Conservation (phyloP, 805 yeast genomes). For the Ogataea naganishii region DNA sequence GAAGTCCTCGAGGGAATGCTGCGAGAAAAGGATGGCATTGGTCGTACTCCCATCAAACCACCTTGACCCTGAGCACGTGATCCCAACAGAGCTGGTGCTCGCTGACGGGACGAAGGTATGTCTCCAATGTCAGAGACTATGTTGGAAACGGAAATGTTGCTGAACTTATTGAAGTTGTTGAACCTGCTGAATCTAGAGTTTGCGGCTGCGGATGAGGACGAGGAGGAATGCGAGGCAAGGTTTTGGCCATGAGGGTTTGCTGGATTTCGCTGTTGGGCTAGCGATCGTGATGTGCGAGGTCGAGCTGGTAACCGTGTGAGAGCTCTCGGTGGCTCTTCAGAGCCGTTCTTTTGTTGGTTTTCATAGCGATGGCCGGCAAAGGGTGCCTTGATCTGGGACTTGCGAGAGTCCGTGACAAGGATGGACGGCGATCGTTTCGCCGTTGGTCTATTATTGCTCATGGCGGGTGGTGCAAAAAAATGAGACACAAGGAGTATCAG, state of each 20-base stretch:
- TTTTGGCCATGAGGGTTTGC: constrained; percentile 6
- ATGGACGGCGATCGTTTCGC: constrained; percentile 91
- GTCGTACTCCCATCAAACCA: constrained; percentile 5
- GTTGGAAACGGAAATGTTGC: constrained; percentile 75
- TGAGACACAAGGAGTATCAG: too few relatives aligned
- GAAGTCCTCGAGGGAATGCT: constrained; percentile 69
- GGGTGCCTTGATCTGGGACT: constrained; percentile 52
- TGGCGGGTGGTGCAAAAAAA: too few relatives aligned
- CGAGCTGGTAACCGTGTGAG: too few relatives aligned
- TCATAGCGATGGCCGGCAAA: constrained; percentile 60
- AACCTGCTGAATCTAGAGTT: constrained; percentile 10
- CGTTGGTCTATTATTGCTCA: too few relatives aligned
- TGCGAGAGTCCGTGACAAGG: constrained; percentile 82
- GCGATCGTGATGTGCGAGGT: too few relatives aligned
- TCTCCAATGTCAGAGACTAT: constrained; percentile 73
- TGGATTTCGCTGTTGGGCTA: too few relatives aligned
- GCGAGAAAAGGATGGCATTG: constrained; percentile 41
- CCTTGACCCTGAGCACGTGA: constrained; percentile 2
- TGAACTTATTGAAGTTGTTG: constrained; percentile 38
- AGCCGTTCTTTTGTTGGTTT: not conserved
- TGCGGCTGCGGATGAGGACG: constrained; percentile 8
- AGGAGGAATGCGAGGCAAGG: constrained; percentile 1
- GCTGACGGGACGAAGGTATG: constrained; percentile 66
- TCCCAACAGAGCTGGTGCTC: constrained; percentile 17
- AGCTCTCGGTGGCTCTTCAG: not conserved